Evolutionary conservation across 345 rosid genomes (phyloP), one percentile per base, ranked within the genome.

Genomic region (Anastatica hierochuntica): DNA sequence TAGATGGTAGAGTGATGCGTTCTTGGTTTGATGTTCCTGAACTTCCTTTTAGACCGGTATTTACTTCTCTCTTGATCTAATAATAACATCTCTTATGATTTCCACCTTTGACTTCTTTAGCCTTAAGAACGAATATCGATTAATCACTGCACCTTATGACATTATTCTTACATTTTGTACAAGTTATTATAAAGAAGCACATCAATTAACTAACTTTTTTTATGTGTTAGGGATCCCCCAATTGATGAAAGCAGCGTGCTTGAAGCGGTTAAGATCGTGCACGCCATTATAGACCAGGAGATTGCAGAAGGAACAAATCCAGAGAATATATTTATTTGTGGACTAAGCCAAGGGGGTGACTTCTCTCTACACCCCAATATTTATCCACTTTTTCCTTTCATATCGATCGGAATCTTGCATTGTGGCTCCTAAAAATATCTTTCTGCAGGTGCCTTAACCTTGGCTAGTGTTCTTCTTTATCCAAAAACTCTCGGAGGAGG

Each of bases 21-120:
- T 85, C 95, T 26, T 90, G 97, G 97, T 90, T 90, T 64, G 90
- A 90, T 60, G 74, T 89, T 53, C 85, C 66, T 34, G 90, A 89
- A 83, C 81, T 89, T 54, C 95, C 97, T 18, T 66, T 89, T 39
- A 79, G 77, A 4, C 84, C 82, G 48, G 97, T 89, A 76, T n/a
- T 78, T 33, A 76, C n/a, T n/a, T n/a, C n/a, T n/a, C n/a, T n/a
- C n/a, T n/a, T n/a, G n/a, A n/a, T n/a, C n/a, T n/a, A n/a, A n/a
- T n/a, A n/a, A n/a, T n/a, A n/a, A n/a, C n/a, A n/a, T n/a, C n/a
- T n/a, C n/a, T n/a, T n/a, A n/a, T n/a, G n/a, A n/a, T n/a, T n/a
- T n/a, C n/a, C n/a, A n/a, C n/a, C n/a, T n/a, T n/a, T n/a, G n/a
- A n/a, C n/a, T n/a, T n/a, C n/a, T n/a, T n/a, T n/a, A n/a, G n/a